Evolutionary conservation across 352 stramenopile species (phyloP), one percentile per base, ranked within the genome.

Genomic region (Globisporangium yorkense): DNA sequence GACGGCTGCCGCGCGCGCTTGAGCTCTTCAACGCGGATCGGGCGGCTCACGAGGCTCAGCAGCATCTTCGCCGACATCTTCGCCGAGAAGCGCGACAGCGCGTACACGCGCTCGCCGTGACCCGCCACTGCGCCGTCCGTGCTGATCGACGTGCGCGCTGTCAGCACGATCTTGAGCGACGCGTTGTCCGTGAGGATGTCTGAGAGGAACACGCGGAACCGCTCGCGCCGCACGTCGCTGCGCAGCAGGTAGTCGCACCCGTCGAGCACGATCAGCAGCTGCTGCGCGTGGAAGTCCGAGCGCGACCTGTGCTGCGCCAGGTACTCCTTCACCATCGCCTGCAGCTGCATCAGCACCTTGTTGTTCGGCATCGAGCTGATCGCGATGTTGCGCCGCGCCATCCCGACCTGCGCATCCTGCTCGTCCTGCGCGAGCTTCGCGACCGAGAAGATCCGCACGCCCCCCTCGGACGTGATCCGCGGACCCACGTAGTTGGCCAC

Each of bases 401-500:
- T 74, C 24, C 72, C 73, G 15, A 75, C 73, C 21, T 81, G 72
- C 12, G 80, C 67, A 48, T 89, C 75, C 40, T 75, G 67, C 60
- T 89, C 73, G 43, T 87, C 77, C 61, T 79, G 68, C 6, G 69
- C 80, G 51, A 91, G 70, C 52, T 71, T 81, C 13, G 65, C 53
- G 0, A 93, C 69, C 10, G 74, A 84, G 56, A 93, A 84, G 35
- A 91, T 78, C 27, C 76, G 76, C 5, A 91, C 83, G 9, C 81
- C 80, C 37, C 77, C 84, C 48, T 89, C 71, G 0, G 74, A 77
- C 18, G 80, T 89, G 33, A 87, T 77, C n/a, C 84, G 75, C 3
- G 84, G 80, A n/a, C 80, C 79, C 18, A 93, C 80, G 41, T 93
- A 93, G 50, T 88, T 85, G 9, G 80, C 78, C 6, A 88, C 77